Evolutionary conservation across 192 early-diverging fungal species (phyloP).

Genomic region (Linderina pennispora): DNA sequence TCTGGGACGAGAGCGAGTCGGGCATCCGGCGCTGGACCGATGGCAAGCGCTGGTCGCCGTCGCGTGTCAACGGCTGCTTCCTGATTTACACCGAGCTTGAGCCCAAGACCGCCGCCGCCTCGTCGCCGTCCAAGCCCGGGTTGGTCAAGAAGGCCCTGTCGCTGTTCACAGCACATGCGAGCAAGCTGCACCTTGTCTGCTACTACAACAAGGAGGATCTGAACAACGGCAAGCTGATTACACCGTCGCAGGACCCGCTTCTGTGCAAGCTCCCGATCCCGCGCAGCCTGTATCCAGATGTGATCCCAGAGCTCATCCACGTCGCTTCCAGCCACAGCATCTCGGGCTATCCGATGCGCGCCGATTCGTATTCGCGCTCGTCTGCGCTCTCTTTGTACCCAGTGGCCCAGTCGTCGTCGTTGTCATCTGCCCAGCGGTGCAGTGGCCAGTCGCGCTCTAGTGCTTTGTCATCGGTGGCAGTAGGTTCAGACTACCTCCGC

Average conservation of each 20-base stretch:
- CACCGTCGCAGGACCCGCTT: constrained; percentile 57
- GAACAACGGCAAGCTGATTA: constrained; percentile 45
- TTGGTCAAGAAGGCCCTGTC: constrained; percentile 79
- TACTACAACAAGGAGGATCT: constrained; percentile 77
- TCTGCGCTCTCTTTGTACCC: no score
- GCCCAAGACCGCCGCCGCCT: constrained; percentile 31
- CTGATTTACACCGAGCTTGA: constrained; percentile 78
- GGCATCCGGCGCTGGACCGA: constrained; percentile 91
- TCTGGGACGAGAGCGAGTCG: constrained; percentile 84
- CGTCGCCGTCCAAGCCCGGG: constrained; percentile 44
- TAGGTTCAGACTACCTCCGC: no score
- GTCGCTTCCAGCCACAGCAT: not conserved
- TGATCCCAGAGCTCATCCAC: constrained; percentile 25
- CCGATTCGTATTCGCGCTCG: not conserved
- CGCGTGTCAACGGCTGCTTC: constrained; percentile 76
- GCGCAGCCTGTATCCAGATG: constrained; percentile 73
- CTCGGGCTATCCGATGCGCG: not conserved
- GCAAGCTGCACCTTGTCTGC: constrained; percentile 79
- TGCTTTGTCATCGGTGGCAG: no score
- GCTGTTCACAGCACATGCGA: constrained; percentile 64
- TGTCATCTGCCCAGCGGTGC: no score
- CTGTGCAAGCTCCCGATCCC: constrained; percentile 58
- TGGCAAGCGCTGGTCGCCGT: constrained; percentile 81
- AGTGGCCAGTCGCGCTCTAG: no score
- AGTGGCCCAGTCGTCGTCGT: no score